A percentile compares a stretch with the other conserved stretches of the same genome.
Evolutionary conservation across 1,139 yeast genomes (phyloP).

Genomic region (Kluyveromyces sp.): DNA sequence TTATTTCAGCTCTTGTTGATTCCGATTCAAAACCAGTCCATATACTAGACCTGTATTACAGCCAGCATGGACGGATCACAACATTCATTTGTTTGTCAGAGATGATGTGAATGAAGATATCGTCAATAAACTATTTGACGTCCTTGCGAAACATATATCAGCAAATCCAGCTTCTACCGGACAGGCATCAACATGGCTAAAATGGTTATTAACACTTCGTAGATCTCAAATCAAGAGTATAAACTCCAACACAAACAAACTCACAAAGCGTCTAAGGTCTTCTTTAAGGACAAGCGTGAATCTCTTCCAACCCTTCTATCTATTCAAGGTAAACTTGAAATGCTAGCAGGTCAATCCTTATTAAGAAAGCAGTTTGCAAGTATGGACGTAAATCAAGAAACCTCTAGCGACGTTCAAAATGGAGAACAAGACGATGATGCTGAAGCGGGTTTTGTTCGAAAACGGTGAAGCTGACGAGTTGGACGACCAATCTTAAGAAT

Average conservation of each 20-base stretch:
- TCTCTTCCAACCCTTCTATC: slow-evolving; percentile 64
- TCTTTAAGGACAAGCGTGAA: slow-evolving; percentile 22
- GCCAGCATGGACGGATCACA: slow-evolving; percentile 21
- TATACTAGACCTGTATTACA: slow-evolving; percentile 13
- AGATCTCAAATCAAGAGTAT: slow-evolving; percentile 10
- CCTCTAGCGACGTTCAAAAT: slow-evolving; percentile 9
- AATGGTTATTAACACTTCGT: slow-evolving; percentile 23
- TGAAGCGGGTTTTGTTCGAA: slow-evolving; percentile 39
- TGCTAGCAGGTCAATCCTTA: slow-evolving; percentile 66
- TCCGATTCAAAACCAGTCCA: slow-evolving; percentile 7
- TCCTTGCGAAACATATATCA: slow-evolving; percentile 14
- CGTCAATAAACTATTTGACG: slow-evolving; percentile 13
- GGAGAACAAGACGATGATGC: slow-evolving; percentile 20
- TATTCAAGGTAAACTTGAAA: slow-evolving; percentile 75
- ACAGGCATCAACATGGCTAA: slow-evolving; percentile 21
- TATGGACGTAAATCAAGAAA: slow-evolving; percentile 14
- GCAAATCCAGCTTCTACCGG: slow-evolving; percentile 17
- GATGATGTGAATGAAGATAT: slow-evolving; percentile 12
- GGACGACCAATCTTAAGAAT: neutral
- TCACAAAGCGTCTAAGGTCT: slow-evolving; percentile 21
- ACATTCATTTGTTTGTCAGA: slow-evolving; percentile 19
- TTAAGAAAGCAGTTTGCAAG: slow-evolving; percentile 49
- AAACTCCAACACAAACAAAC: slow-evolving; percentile 19
- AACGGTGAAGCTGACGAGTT: slow-evolving; percentile 46
- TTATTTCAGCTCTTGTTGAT: slow-evolving; percentile 14